These are phyloP conservation scores for Cladosporium sp. DNA, from an alignment of 2,329 filamentous ascomycete species.

Conservation along the genomic window DNA sequence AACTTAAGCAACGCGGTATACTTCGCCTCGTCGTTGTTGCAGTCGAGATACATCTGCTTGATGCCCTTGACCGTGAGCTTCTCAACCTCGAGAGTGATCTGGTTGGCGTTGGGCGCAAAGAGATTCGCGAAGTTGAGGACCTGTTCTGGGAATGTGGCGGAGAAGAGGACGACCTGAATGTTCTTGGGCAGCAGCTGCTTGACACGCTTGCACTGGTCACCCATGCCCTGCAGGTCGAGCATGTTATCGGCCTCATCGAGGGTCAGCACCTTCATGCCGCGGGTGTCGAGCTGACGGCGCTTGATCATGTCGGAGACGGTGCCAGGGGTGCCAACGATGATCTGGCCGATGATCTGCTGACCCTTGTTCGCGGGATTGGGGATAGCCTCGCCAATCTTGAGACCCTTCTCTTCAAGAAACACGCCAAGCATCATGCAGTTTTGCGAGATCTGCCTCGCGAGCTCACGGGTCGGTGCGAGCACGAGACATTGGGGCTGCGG, in stretches of 20 bases:
- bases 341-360: constrained; percentile 63
- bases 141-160: constrained; percentile 82
- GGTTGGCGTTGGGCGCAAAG: constrained; percentile 81
- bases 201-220: constrained; percentile 88
- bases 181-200: constrained; percentile 66
- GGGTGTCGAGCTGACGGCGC: constrained; percentile 65
- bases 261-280: constrained; percentile 72
- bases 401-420: constrained; percentile 59
- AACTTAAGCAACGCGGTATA: constrained; percentile 85
- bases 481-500: constrained; percentile 77
- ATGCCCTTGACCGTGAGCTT: constrained; percentile 96
- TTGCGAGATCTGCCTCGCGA: constrained; percentile 87
- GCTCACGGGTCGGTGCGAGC: constrained; percentile 85
- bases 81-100: constrained; percentile 79
- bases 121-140: constrained; percentile 76
- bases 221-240: constrained; percentile 90
- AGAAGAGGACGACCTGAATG: constrained; percentile 91
- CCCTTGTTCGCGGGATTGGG: constrained; percentile 67
- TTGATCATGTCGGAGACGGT: constrained; percentile 85
- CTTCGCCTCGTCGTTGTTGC: constrained; percentile 72
- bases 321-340: constrained; percentile 89
- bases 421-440: constrained; percentile 79
- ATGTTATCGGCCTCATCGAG: constrained; percentile 98
- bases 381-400: constrained; percentile 75
- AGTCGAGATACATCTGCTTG: constrained; percentile 96